These are phyloP conservation scores for Trichoderma polysporum DNA, from an alignment of 2,329 filamentous ascomycete species.

Conservation along the genomic window DNA sequence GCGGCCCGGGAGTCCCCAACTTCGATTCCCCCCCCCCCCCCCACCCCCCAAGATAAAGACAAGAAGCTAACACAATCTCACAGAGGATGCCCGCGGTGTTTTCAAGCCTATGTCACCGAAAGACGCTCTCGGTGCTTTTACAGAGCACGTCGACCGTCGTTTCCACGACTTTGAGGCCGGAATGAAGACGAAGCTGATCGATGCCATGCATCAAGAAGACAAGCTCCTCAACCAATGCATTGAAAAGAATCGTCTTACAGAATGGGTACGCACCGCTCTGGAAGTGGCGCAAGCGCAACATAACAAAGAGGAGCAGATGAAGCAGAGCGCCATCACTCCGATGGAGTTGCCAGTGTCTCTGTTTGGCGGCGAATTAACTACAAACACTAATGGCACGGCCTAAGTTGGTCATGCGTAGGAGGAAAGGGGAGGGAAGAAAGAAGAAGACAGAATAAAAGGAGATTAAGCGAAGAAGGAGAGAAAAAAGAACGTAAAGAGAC, in stretches of 20 bases:
- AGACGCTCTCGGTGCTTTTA: constrained; percentile 59
- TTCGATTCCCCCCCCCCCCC: not conserved
- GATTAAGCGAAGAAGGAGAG: not conserved
- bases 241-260: constrained; percentile 65
- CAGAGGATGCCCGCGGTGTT: constrained; percentile 44
- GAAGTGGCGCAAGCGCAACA: constrained; percentile 39
- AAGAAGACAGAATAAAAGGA: not conserved
- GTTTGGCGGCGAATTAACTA: not conserved
- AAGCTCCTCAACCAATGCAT: constrained; percentile 62
- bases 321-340: constrained; percentile 22
- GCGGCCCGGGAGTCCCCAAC: no score
- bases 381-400: constrained; percentile 8
- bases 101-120: constrained; percentile 51
- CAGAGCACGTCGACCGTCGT: constrained; percentile 60
- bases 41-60: not conserved
- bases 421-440: not conserved
- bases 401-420: not conserved
- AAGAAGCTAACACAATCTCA: constrained; percentile 20
- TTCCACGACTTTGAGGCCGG: constrained; percentile 61
- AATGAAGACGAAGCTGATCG: constrained; percentile 64
- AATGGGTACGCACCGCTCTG: constrained; percentile 57
- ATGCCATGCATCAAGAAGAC: constrained; percentile 74
- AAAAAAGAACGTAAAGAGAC: constrained; percentile 18
- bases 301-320: constrained; percentile 34
- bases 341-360: not conserved